phyloP scores from a whole-genome alignment of 768 basidiomycete species.

The Hericium coralloides region DNA sequence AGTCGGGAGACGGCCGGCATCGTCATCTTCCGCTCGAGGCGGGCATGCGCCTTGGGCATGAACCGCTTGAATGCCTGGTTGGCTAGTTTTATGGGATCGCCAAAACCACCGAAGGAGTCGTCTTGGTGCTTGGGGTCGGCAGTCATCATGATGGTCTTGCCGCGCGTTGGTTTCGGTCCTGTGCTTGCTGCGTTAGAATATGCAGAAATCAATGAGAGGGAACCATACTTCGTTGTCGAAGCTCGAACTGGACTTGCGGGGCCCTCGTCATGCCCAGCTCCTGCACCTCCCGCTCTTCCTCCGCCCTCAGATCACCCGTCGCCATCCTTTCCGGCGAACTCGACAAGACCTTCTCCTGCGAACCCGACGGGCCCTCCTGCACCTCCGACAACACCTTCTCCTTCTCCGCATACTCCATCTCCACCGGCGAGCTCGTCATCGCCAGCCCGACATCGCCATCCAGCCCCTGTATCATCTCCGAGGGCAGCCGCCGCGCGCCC shows the following conservation, averaged over 20 bases:
- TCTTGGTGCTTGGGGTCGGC: constrained; percentile 5
- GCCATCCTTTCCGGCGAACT: neutral
- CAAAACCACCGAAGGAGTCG: constrained; percentile 4
- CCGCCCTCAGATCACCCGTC: neutral
- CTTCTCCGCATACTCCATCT: neutral
- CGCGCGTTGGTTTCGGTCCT: neutral
- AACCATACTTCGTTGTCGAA: neutral
- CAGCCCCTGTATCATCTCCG: neutral
- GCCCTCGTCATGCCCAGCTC: neutral
- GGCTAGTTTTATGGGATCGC: constrained; percentile 20
- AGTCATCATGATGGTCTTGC: neutral
- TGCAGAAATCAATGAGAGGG: neutral
- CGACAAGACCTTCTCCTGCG: neutral
- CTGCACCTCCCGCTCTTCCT: neutral
- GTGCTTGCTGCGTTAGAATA: neutral
- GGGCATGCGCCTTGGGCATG: constrained; percentile 51
- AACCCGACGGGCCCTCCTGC: neutral
- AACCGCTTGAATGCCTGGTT: constrained; percentile 34
- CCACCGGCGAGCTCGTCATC: neutral
- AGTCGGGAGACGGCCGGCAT: constrained; percentile 61
- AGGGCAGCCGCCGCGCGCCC: neutral
- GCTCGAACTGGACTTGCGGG: neutral
- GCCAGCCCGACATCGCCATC: neutral
- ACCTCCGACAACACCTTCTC: neutral
- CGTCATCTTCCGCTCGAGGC: constrained; percentile 58